Base-by-base conservation (phyloP, 176 grass and related monocot genomes). In the Rhynchospora breviuscula region DNA sequence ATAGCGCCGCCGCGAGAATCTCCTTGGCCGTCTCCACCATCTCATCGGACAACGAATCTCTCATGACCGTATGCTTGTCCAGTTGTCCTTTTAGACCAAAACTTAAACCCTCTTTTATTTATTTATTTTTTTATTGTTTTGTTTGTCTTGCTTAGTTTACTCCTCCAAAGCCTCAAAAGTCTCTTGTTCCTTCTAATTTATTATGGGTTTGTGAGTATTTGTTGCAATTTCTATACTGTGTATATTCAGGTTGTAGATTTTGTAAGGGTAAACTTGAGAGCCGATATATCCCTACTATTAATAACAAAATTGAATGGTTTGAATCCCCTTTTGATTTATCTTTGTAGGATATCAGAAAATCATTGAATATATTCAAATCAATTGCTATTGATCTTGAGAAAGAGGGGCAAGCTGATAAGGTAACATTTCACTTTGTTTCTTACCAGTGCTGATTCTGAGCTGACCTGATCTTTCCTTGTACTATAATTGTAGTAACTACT, bases 261-360 rank as follows among this genome's bases (percentile, higher is more conserved):
- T 79, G 13, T 19, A 79, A 59, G 75, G 75, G 75, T 79, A 59
- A 2, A 31, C 2, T 29, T 29, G 1, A 29, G 26, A 29, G 1
- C 1, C 26, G 23, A 23, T 26, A 12, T 59, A 9, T 40, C 35
- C 22, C 31, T 60, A 23, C 59, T 54, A 59, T 61, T 61, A 58
- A 12, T 26, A 31, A 33, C 17, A 49, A 54, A 22, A 25, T n/a
- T 62, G 18, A n/a, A 69, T 84, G 43, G 3, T 79, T 25, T 7
- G 44, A 76, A 46, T 40, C 33, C 23, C 35, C 7, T 85, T 63
- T 78, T 43, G 43, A 59, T 2, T 75, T 61, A 47, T 64, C 19
- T 54, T 76, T 76, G 22, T 85, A 98, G 95, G 95, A 98, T 19
- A 95, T 95, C 43, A 93, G 92, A 62, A 98, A 89, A 87, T 84